Evolutionary conservation across 2,329 filamentous ascomycete species (phyloP).

Genomic region (Gremmenia infestans): DNA sequence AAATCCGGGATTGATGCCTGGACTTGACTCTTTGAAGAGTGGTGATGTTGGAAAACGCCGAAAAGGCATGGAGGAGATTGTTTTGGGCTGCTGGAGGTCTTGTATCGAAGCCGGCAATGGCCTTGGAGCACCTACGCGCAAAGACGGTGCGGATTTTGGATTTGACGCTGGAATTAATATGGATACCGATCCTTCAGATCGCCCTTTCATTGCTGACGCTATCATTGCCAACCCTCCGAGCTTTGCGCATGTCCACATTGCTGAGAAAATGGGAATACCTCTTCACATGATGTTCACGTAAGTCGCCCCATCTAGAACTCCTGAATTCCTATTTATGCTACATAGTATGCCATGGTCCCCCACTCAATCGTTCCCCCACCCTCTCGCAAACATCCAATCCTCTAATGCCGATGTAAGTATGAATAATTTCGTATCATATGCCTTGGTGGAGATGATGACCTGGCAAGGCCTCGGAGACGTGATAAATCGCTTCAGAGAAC

Average conservation of each 20-base stretch:
- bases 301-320: constrained; percentile 31
- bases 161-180: constrained; percentile 31
- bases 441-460: constrained; percentile 65
- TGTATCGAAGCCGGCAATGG: constrained; percentile 78
- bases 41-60: constrained; percentile 73
- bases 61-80: constrained; percentile 69
- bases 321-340: constrained; percentile 2
- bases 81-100: constrained; percentile 82
- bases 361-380: constrained; percentile 66
- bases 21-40: constrained; percentile 68
- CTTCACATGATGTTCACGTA: constrained; percentile 88
- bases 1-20: constrained; percentile 80
- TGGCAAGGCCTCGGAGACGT: constrained; percentile 81
- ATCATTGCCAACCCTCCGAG: constrained; percentile 77
- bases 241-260: constrained; percentile 71
- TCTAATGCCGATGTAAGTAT: constrained; percentile 58
- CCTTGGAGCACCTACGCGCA: constrained; percentile 14
- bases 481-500: constrained; percentile 80
- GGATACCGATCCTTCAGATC: constrained; percentile 28
- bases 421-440: constrained; percentile 65
- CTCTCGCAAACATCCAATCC: constrained; percentile 61
- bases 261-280: constrained; percentile 69
- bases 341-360: constrained; percentile 63
- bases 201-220: constrained; percentile 76
- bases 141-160: constrained; percentile 22